Conservation (phyloP, 2,329 filamentous ascomycete genomes). For the Scortechinia acanthostroma region DNA sequence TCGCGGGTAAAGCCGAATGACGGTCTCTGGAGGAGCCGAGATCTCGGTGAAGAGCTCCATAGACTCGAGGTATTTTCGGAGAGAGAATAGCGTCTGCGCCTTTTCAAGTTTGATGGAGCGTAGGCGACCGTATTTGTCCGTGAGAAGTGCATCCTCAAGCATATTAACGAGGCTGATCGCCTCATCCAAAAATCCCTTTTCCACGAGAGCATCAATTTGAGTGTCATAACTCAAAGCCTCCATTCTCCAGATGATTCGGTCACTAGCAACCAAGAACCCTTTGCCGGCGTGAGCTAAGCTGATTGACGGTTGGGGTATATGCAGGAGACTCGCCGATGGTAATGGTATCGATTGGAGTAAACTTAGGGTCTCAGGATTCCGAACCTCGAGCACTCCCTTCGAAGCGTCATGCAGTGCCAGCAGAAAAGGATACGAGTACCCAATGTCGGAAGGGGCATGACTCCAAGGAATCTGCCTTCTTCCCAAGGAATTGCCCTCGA, state of each 20-base stretch:
- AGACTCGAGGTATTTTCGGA: constrained; percentile 52
- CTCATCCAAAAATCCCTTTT: constrained; percentile 53
- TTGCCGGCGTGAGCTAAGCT: constrained; percentile 64
- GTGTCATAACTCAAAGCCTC: constrained; percentile 56
- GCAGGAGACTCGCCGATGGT: constrained; percentile 51
- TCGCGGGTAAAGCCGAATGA: constrained; percentile 55
- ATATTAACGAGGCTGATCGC: constrained; percentile 57
- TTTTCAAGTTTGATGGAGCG: constrained; percentile 59
- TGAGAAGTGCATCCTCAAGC: constrained; percentile 58
- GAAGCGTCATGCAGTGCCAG: constrained; percentile 49
- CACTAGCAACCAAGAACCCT: constrained; percentile 60
- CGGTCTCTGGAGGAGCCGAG: constrained; percentile 53
- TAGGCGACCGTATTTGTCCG: constrained; percentile 46
- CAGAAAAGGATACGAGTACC: constrained; percentile 65
- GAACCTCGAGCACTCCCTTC: constrained; percentile 46
- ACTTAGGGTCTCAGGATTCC: constrained; percentile 60
- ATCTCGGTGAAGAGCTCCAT: constrained; percentile 61
- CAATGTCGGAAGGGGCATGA: constrained; percentile 54
- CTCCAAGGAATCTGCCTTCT: constrained; percentile 59
- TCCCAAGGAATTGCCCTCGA: constrained; percentile 45
- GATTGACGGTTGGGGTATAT: constrained; percentile 64
- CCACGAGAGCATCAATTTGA: constrained; percentile 54
- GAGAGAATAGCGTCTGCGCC: constrained; percentile 50
- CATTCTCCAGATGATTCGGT: constrained; percentile 64
- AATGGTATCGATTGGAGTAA: constrained; percentile 56